phyloP scores from a whole-genome alignment of 176 grass and related monocot species.

The Ensete glaucum region DNA sequence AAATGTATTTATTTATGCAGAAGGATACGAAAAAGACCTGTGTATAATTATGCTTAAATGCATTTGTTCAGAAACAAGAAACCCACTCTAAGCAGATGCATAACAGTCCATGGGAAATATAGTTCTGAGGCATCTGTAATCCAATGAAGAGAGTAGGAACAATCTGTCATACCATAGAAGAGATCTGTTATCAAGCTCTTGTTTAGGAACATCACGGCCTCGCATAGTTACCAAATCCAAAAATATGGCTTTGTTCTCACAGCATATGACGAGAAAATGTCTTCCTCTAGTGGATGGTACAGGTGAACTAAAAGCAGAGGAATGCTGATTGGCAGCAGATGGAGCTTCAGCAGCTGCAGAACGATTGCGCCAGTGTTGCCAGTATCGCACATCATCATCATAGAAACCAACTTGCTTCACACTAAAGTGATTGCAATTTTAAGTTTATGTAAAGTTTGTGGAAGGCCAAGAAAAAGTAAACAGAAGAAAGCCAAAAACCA shows the following conservation, averaged over 20 bases:
- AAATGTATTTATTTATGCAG: neutral
- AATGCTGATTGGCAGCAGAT: constrained; percentile 68
- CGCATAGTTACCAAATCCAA: constrained; percentile 96
- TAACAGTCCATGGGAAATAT: too few species aligned
- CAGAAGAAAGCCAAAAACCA: constrained; percentile 8
- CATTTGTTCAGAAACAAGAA: neutral
- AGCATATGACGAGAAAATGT: constrained; percentile 99
- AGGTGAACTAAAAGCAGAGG: constrained; percentile 64
- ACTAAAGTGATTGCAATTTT: constrained; percentile 48
- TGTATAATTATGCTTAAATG: neutral
- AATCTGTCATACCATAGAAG: constrained; percentile 75
- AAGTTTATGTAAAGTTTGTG: constrained; percentile 28
- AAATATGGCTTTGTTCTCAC: constrained; percentile 98
- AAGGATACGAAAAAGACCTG: neutral
- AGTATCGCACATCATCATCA: constrained; percentile 88
- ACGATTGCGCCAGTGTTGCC: constrained; percentile 92
- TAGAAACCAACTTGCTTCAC: constrained; percentile 98
- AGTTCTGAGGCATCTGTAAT: too few species aligned
- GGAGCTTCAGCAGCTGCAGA: constrained; percentile 83
- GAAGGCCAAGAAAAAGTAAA: neutral
- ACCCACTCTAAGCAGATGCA: too few species aligned
- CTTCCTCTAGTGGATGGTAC: constrained; percentile 92
- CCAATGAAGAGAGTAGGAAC: constrained; percentile 6
- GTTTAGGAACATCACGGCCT: constrained; percentile 89
- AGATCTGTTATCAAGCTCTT: constrained; percentile 95